Evolutionary conservation across 352 stramenopile genomes (phyloP), one percentile per base, ranked within the genome.

Genomic region (Aphanomyces invadans): DNA sequence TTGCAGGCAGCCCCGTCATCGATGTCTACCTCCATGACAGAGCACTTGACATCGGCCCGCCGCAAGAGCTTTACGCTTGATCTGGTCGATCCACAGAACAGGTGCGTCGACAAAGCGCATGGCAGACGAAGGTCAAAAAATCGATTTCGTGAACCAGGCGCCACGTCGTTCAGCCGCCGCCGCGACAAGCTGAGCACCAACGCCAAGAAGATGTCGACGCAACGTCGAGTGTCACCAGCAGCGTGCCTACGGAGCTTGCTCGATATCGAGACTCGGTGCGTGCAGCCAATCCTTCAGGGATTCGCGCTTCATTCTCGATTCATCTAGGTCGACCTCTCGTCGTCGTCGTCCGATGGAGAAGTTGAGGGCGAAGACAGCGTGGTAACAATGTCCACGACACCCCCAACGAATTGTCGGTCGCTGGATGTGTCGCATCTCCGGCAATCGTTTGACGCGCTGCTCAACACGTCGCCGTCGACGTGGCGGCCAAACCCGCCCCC

Each of bases 251-350:
- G 0, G 65, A 83, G 7, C 63, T 77, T 4, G 65, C 80, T 17
- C 81, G 77, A 12, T 74, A 87, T 59, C 83, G 83, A 1, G 77
- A 81, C 5, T 84, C 78, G 59, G 83, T 92, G 75, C 56, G 78
- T 78, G 1, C 21, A 53, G 36, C 15, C 7, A 7, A 42, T 42
- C 36, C 7, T 15, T 15, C 7, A 42, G 36, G 36, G n/a, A n/a
- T n/a, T n/a, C n/a, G n/a, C n/a, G n/a, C n/a, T n/a, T n/a, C n/a
- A n/a, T n/a, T n/a, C n/a, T n/a, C n/a, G n/a, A n/a, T n/a, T n/a
- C n/a, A n/a, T n/a, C n/a, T n/a, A n/a, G n/a, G n/a, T n/a, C n/a
- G n/a, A n/a, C n/a, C 10, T 54, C 19, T 57, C 19, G 49, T 57
- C 29, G 25, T 21, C 15, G 10, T 54, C 46, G 26, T 29, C 26